phyloP scores from a whole-genome alignment of 805 yeast genomes.

The Pichia gijzeniarum region DNA sequence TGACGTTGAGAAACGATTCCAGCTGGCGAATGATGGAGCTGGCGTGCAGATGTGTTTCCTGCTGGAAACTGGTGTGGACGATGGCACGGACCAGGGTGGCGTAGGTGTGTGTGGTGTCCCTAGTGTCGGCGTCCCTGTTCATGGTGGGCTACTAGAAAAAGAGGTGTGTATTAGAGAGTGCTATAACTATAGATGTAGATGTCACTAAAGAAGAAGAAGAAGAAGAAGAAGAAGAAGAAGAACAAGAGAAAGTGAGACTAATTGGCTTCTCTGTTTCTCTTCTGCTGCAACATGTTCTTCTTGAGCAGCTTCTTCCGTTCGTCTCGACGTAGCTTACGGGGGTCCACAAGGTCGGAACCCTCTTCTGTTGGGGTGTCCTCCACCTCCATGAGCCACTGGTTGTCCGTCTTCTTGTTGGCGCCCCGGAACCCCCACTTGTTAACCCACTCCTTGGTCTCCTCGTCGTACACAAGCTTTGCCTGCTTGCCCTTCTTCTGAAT shows the following conservation, averaged over 20 bases:
- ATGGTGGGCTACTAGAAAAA: too few species aligned
- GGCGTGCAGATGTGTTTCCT: too few species aligned
- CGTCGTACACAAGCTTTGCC: constrained; percentile 87
- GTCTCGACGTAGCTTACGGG: constrained; percentile 72
- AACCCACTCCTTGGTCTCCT: constrained; percentile 89
- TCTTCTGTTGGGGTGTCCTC: constrained; percentile 43
- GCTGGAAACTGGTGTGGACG: too few species aligned
- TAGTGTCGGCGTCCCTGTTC: too few species aligned
- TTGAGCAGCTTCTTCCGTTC: constrained; percentile 82
- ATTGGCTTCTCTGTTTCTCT: constrained; percentile 46
- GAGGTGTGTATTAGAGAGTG: too few species aligned
- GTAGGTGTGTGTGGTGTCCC: too few species aligned
- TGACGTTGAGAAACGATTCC: too few species aligned
- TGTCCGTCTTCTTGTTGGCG: constrained; percentile 76
- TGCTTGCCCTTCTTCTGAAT: constrained; percentile 84
- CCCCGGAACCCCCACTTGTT: constrained; percentile 99
- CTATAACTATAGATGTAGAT: too few species aligned
- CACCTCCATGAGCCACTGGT: constrained; percentile 95
- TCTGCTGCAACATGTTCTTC: constrained; percentile 80
- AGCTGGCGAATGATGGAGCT: too few species aligned
- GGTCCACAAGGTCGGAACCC: constrained; percentile 67
- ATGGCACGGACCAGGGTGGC: too few species aligned
- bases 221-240: too few species aligned
- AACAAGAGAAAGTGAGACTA: not conserved
- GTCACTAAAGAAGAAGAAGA: too few species aligned